These are phyloP conservation scores for Phoma sp. DNA, from an alignment of 2,329 filamentous ascomycete genomes.

Conservation along the genomic window DNA sequence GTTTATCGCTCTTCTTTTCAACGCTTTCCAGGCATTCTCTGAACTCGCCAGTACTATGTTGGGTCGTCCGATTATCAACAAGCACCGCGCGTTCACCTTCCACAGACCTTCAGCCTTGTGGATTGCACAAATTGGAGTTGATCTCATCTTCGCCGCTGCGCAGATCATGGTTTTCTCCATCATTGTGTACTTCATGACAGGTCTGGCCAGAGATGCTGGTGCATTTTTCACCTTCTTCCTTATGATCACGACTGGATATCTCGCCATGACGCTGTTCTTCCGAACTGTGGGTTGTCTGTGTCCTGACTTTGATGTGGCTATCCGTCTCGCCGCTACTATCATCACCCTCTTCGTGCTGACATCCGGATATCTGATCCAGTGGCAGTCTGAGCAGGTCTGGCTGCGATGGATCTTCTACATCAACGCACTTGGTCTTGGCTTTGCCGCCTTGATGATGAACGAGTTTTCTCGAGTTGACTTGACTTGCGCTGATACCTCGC, in stretches of 20 bases:
- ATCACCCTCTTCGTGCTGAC: slow-evolving; percentile 85
- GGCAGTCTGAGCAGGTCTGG: slow-evolving; percentile 76
- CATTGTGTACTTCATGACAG: slow-evolving; percentile 59
- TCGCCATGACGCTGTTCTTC: slow-evolving; percentile 56
- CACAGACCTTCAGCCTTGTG: slow-evolving; percentile 82
- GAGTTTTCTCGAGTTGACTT: slow-evolving; percentile 76
- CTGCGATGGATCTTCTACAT: slow-evolving; percentile 84
- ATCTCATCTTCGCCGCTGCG: slow-evolving; percentile 72
- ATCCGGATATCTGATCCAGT: slow-evolving; percentile 84
- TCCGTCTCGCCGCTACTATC: slow-evolving; percentile 77
- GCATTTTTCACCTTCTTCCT: slow-evolving; percentile 58
- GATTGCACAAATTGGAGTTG: slow-evolving; percentile 82
- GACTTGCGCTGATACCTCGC: slow-evolving; percentile 69
- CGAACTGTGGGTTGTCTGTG: slow-evolving; percentile 67
- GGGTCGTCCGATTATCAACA: slow-evolving; percentile 78
- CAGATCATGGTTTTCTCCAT: slow-evolving; percentile 65
- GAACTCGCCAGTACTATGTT: slow-evolving; percentile 79
- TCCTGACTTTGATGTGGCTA: slow-evolving; percentile 83
- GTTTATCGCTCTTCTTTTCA: slow-evolving; percentile 82
- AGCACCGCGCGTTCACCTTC: slow-evolving; percentile 83
- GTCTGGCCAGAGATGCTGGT: slow-evolving; percentile 53
- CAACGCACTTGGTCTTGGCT: slow-evolving; percentile 78
- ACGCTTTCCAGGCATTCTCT: slow-evolving; percentile 84
- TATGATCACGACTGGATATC: slow-evolving; percentile 51
- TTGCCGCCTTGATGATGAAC: slow-evolving; percentile 83